Evolutionary conservation across 352 stramenopile genomes (phyloP).

Genomic region (Globisporangium iwayamae): DNA sequence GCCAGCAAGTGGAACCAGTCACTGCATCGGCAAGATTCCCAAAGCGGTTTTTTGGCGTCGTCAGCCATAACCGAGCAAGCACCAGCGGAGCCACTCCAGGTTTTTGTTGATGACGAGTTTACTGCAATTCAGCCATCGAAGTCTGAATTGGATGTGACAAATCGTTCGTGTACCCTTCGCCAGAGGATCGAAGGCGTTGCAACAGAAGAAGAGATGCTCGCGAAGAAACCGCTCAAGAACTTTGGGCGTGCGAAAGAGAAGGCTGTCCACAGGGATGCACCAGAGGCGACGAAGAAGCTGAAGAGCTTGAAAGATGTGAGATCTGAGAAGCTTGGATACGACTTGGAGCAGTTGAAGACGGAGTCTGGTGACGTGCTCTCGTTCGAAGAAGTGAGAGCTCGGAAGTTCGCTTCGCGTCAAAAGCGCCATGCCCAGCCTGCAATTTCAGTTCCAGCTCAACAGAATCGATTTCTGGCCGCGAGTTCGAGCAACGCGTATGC

Average conservation of each 20-base stretch:
- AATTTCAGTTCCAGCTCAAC: slow-evolving; percentile 12
- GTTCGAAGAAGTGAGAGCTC: slow-evolving; percentile 80
- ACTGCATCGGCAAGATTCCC: neutral
- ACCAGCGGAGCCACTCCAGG: slow-evolving; percentile 34
- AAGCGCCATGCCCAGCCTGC: slow-evolving; percentile 3
- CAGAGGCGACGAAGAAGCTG: slow-evolving; percentile 16
- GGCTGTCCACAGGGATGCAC: neutral
- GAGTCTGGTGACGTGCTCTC: slow-evolving; percentile 47
- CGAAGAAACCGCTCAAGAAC: slow-evolving; percentile 76
- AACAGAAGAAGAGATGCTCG: slow-evolving; percentile 76
- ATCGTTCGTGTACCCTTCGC: slow-evolving; percentile 61
- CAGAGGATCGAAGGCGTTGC: slow-evolving; percentile 65
- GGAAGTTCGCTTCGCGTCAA: slow-evolving; percentile 18
- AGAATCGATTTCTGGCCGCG: slow-evolving; percentile 22
- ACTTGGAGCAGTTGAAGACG: slow-evolving; percentile 38
- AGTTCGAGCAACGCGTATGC: neutral
- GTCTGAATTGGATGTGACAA: slow-evolving; percentile 29
- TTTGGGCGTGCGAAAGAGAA: slow-evolving; percentile 22
- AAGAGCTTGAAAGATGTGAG: slow-evolving; percentile 16
- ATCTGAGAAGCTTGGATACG: slow-evolving; percentile 37
- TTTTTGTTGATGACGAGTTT: slow-evolving; percentile 82
- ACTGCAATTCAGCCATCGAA: slow-evolving; percentile 12
- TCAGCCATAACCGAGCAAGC: neutral
- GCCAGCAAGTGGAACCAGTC: slow-evolving; percentile 49
- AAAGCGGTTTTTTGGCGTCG: neutral